Evolutionary conservation across 371 early-diverging fungal genomes (phyloP), one percentile per base, ranked within the genome.

Genomic region (Mucor mucedo): DNA sequence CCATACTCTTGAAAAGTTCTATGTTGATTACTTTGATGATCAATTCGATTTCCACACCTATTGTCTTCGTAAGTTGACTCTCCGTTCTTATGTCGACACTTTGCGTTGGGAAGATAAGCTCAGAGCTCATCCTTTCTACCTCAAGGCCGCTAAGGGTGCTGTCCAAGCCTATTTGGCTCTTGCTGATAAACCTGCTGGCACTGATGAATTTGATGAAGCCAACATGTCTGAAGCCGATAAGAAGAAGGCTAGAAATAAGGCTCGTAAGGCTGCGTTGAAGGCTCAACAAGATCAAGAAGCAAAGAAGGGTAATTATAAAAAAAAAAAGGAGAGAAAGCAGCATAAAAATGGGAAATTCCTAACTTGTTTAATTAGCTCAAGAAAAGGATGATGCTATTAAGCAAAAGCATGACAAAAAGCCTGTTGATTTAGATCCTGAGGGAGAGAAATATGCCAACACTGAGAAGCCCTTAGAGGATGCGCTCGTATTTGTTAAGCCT

Each of bases 21-120:
- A 94, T 69, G 71, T 65, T 33, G 95, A 95, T 61, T 91, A 91
- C 69, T 88, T 87, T 59, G 96, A 95, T 65, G 97, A 97, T 66
- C 96, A 97, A 77, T 94, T 95, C 60, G 98, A 98, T 78, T 98
- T 98, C 87, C 98, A 98, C 70, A 82, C 87, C 35, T 98, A 98
- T 75, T 91, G 90, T 65, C 78, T 95, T 60, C 93, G 98, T 60
- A 96, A 96, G 79, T 78, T 84, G 60, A 95, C 97, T 30, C 67
- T 98, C 39, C 87, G 95, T 32, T 78, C 96, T 14, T 98, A 98
- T 69, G 71, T 93, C 11, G 87, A 86, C 27, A 80, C 94, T 42
- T 75, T 98, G 28, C 76, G 84, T 30, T 86, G 88, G 75, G 96
- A 94, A 70, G 94, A 95, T 72, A 69, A 78, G 28, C 58, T 96